phyloP scores from a whole-genome alignment of 495 filamentous ascomycete genomes.

The Terfezia claveryi region DNA sequence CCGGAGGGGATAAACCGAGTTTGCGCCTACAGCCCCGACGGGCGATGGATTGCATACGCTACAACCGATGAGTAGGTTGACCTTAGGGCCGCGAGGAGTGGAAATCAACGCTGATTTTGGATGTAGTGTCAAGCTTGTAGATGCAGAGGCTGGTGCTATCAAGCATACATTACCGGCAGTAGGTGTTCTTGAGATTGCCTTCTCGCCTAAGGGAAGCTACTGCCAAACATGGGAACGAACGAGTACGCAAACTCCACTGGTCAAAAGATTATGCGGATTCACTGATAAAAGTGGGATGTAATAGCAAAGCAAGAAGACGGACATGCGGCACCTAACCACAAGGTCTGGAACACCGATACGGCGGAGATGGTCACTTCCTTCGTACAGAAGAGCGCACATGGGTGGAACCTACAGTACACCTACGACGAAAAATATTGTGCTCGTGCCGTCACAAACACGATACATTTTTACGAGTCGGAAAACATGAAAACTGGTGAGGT shows the following conservation, averaged over 20 bases:
- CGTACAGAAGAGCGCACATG: slow-evolving; percentile 84
- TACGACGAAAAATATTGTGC: slow-evolving; percentile 80
- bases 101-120: too few relatives aligned
- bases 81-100: not conserved
- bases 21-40: slow-evolving; percentile 80
- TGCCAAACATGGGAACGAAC: slow-evolving; percentile 89
- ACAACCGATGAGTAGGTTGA: slow-evolving; percentile 48
- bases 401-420: slow-evolving; percentile 96
- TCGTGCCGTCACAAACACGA: slow-evolving; percentile 82
- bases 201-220: slow-evolving; percentile 78
- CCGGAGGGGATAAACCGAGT: slow-evolving; percentile 89
- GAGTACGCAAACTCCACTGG: slow-evolving; percentile 6
- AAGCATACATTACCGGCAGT: slow-evolving; percentile 50
- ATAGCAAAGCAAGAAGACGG: slow-evolving; percentile 75
- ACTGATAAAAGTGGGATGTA: not conserved
- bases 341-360: slow-evolving; percentile 64
- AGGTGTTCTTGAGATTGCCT: slow-evolving; percentile 81
- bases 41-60: slow-evolving; percentile 89
- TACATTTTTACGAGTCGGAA: slow-evolving; percentile 82
- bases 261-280: too few relatives aligned
- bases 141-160: slow-evolving; percentile 57
- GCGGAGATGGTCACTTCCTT: slow-evolving; percentile 57
- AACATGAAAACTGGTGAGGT: slow-evolving; percentile 41
- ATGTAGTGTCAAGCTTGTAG: slow-evolving; percentile 52
- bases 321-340: slow-evolving; percentile 82